Evolutionary conservation across 2,329 filamentous ascomycete genomes (phyloP), one percentile per base, ranked within the genome.

Genomic region (Coleophoma crateriformis): DNA sequence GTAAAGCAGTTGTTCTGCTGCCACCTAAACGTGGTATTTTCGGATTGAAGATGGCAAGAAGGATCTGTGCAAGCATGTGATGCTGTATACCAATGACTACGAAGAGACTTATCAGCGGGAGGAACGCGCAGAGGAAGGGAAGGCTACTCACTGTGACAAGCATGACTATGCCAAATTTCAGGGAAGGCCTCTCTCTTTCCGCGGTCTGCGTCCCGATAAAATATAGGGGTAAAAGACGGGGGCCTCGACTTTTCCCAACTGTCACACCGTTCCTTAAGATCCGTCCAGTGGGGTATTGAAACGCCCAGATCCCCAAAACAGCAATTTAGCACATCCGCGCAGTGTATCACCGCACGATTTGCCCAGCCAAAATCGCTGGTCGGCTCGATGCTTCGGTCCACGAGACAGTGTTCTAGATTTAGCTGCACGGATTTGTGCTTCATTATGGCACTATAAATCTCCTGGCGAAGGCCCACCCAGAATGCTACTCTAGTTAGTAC

Each of bases 321-420:
- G 57, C 76, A 83, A 52, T 82, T 79, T 14, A 85, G 65, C 1
- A 84, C 78, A 53, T 84, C 79, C n/a, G 80, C 80, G 48, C 80
- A 81, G 56, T 82, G 77, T 3, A 81, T 73, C 0, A 85, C 73
- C 14, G 81, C 77, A 14, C 80, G 72, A 60, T 84, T 83, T 2
- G 80, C 76, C 79, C 79, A 83, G 1, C 70, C 70, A 51, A 74
- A 75, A 53, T 82, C 79, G 40, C 73, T 72, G 0, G 71, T 68
- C 0, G 70, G 64, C 2, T 69, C 65, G 10, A 78, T 68, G 0
- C 71, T 72, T n/a, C 72, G 71, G 56, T 81, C 75, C 38, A 79
- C 71, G 34, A 79, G 72, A 19, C 67, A 70, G 42, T 75, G 69
- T 13, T 73, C 68, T 1, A 82, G 67, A 13, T 70, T 74, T n/a